phyloP scores from a whole-genome alignment of 2,329 filamentous ascomycete species.

The Verticillium dahliae region DNA sequence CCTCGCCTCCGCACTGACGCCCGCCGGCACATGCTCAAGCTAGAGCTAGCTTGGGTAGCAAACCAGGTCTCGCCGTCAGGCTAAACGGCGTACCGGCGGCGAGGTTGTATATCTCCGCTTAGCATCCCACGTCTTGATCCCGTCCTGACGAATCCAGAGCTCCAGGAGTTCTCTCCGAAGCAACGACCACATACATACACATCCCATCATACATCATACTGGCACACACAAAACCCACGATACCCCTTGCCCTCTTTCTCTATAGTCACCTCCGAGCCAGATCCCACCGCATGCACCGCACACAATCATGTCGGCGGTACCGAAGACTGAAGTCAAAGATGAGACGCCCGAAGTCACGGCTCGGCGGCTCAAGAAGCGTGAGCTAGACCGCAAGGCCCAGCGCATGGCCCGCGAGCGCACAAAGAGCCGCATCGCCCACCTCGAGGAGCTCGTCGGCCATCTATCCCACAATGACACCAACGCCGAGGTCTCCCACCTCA shows the following conservation, averaged over 20 bases:
- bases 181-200: too few relatives aligned
- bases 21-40: neutral
- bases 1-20: neutral
- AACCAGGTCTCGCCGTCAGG: neutral
- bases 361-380: conserved; percentile 17
- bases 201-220: too few relatives aligned
- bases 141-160: neutral
- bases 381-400: conserved; percentile 20
- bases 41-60: neutral
- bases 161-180: neutral
- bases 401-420: conserved; percentile 19
- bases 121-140: neutral
- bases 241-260: too few relatives aligned
- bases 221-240: too few relatives aligned
- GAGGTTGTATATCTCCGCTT: neutral
- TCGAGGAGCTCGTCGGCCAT: conserved; percentile 16
- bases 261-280: neutral
- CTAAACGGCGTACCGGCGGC: neutral
- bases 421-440: conserved; percentile 18
- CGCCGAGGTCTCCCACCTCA: conserved; percentile 13
- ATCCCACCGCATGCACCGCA: neutral
- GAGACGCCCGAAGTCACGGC: neutral
- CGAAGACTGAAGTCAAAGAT: neutral
- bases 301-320: neutral
- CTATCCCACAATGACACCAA: conserved; percentile 15